These are phyloP conservation scores for Acer campestre DNA, from an alignment of 345 rosid genomes.

Conservation along the genomic window DNA sequence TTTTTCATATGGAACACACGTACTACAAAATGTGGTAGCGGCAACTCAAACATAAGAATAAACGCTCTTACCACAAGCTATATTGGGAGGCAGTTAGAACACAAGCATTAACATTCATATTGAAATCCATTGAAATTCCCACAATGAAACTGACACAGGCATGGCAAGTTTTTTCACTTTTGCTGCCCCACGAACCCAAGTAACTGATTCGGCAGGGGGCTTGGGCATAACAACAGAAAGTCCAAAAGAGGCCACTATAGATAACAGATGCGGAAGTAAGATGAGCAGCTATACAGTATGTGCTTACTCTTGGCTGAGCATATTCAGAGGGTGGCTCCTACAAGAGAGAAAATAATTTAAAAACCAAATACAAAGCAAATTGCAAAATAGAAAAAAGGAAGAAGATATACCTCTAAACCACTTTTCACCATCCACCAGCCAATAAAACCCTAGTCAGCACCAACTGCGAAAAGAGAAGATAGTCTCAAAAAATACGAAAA, in stretches of 20 bases:
- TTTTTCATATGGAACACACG: no score
- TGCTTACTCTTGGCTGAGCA: conserved; percentile 97
- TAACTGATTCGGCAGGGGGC: conserved; percentile 81
- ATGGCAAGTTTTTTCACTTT: conserved; percentile 83
- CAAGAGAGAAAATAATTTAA: conserved; percentile 11
- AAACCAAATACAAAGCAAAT: not conserved
- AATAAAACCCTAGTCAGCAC: conserved; percentile 94
- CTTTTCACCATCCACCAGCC: conserved; percentile 99
- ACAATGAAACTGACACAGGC: conserved; percentile 78
- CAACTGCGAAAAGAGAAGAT: conserved; percentile 83
- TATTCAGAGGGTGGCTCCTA: no score
- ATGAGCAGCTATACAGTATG: conserved; percentile 92
- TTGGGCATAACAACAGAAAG: conserved; percentile 91
- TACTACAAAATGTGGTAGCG: no score
- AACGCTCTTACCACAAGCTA: no score
- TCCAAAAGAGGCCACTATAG: conserved; percentile 95
- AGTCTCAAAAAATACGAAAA: conserved; percentile 86
- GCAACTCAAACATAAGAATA: no score
- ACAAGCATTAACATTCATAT: no score
- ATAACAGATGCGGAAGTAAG: conserved; percentile 96
- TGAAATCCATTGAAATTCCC: conserved; percentile 45
- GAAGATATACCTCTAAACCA: conserved; percentile 72
- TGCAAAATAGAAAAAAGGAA: not conserved
- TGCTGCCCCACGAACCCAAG: conserved; percentile 84
- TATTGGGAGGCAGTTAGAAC: no score